Evolutionary conservation across 1,284 basidiomycete genomes (phyloP).

Genomic region (Trichosporon sp.): DNA sequence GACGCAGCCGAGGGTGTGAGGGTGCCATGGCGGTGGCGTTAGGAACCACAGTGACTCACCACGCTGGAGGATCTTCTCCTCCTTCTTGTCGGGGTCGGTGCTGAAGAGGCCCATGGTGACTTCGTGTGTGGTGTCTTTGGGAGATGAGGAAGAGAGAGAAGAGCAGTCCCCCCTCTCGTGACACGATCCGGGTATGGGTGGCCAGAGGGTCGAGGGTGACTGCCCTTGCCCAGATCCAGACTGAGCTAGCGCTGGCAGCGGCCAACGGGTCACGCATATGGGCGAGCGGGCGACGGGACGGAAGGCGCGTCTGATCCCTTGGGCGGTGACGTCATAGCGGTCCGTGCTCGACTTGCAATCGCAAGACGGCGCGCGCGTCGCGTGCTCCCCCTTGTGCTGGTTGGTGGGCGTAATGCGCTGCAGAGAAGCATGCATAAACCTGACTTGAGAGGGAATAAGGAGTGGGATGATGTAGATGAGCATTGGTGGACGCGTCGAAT

Average conservation of each 20-base stretch:
- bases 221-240: no score
- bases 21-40: neutral
- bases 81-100: slow-evolving; percentile 46
- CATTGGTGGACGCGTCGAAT: no score
- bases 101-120: slow-evolving; percentile 50
- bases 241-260: no score
- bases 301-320: no score
- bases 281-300: neutral
- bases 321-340: neutral
- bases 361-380: neutral
- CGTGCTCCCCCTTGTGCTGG: neutral
- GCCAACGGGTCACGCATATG: no score
- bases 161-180: neutral
- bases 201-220: neutral
- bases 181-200: neutral
- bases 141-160: slow-evolving; percentile 2
- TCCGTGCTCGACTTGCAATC: neutral
- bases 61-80: slow-evolving; percentile 48
- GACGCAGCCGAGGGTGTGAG: neutral
- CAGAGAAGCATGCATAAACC: neutral
- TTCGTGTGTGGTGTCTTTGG: slow-evolving; percentile 2
- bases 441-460: neutral
- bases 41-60: slow-evolving; percentile 36
- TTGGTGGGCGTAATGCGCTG: neutral
- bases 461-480: no score